Base-by-base conservation (phyloP, 2,329 filamentous ascomycete genomes). In the Trichoderma harzianum region DNA sequence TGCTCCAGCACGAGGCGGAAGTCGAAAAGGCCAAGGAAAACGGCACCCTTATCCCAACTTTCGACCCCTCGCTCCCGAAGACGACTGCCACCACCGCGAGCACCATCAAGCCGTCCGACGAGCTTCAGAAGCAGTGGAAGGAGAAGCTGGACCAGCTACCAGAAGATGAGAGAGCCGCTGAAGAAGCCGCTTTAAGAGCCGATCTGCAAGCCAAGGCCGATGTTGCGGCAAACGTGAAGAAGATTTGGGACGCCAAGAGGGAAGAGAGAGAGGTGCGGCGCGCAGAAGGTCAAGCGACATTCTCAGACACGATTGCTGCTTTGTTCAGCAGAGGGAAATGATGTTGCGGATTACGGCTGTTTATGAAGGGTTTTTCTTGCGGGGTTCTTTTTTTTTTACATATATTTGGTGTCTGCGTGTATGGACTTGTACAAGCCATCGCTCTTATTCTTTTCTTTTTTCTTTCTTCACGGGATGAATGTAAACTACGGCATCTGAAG, bases 1-100 rank as follows among this genome's bases (percentile, higher is more conserved):
- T 98, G 91, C 82, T 97, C 47, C 87, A 89, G 73, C 94, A 97
- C 79, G 95, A 99, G 82, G 86, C 85, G 24, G 88, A 87, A 74
- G 89, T 93, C n/a, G 89, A 92, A 74, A 87, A 90, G 77, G 92
- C 92, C 43, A 90, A 90, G 80, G 84, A 86, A 69, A 87, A 88
- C 74, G 89, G 89, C 32, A 81, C 80, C n/a, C 85, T 87, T 0
- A 79, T 85, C 60, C 91, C 92, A 0, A 82, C 84, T 24, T 90
- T 93, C 77, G 84, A 88, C 61, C 85, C 89, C 8, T 80, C 90
- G 7, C 79, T 93, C 39, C 82, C 85, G 11, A 78, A 77, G 28
- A 74, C 76, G 21, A 77, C 75, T 60, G 66, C 73, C 24, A 72
- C 74, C 2, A 74, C 79, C 18, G 70, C 73, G n/a, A 70, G 72